Percentiles rank a stretch among this genome's conserved stretches.
These are phyloP conservation scores for Myxozyma udenii DNA, from an alignment of 805 yeast species.

Conservation along the genomic window DNA sequence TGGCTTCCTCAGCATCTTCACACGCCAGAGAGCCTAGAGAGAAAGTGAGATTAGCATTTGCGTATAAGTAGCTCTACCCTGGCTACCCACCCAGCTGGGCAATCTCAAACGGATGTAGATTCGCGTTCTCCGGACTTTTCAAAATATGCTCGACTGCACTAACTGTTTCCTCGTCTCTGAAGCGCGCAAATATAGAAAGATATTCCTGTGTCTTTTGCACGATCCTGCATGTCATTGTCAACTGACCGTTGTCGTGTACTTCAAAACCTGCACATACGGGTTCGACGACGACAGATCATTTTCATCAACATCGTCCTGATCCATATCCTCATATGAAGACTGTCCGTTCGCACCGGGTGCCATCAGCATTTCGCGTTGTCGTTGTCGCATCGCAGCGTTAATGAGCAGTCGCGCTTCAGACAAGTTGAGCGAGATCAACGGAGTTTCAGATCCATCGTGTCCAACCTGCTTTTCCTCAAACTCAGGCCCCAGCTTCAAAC, in stretches of 20 bases:
- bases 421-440: constrained; percentile 77
- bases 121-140: constrained; percentile 66
- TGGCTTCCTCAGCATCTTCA: constrained; percentile 96
- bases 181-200: constrained; percentile 79
- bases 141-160: constrained; percentile 88
- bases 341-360: constrained; percentile 8
- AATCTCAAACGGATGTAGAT: constrained; percentile 89
- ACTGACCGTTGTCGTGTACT: background rate
- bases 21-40: constrained; percentile 73
- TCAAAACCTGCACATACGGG: constrained; percentile 11
- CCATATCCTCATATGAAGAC: constrained; percentile 36
- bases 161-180: constrained; percentile 87
- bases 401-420: constrained; percentile 88
- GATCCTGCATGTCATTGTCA: constrained; percentile 45
- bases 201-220: constrained; percentile 89
- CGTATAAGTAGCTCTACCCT: background rate
- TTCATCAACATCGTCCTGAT: constrained; percentile 39
- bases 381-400: constrained; percentile 81
- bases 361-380: constrained; percentile 50
- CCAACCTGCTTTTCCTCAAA: constrained; percentile 76
- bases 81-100: constrained; percentile 62
- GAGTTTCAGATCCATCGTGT: constrained; percentile 74
- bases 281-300: constrained; percentile 36
- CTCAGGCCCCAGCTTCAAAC: constrained; percentile 86
- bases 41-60: background rate